phyloP scores from a whole-genome alignment of 306 rosid genomes.

The Ceratonia siliqua region DNA sequence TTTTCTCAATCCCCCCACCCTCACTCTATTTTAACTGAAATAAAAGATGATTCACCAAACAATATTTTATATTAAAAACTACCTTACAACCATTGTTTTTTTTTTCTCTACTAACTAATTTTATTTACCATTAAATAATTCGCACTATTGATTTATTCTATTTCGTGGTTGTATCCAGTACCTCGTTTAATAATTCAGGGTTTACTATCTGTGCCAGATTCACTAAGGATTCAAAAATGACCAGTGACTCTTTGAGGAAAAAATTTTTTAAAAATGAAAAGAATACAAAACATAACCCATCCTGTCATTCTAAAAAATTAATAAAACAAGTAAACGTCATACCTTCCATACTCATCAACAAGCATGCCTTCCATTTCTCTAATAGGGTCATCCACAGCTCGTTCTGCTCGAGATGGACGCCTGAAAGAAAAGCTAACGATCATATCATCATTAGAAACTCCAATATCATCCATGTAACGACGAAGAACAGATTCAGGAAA shows the following conservation, averaged over 20 bases:
- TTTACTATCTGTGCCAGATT: background rate
- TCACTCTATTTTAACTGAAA: background rate
- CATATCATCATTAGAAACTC: conserved; percentile 81
- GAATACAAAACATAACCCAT: background rate
- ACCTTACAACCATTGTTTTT: background rate
- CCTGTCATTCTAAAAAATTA: background rate
- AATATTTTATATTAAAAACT: background rate
- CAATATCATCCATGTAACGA: conserved; percentile 87
- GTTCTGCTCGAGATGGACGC: conserved; percentile 97
- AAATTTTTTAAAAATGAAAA: background rate
- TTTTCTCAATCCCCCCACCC: background rate
- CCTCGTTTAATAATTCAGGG: conserved; percentile 8
- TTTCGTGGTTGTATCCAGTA: background rate
- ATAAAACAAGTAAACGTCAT: conserved; percentile 31
- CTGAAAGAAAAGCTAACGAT: conserved; percentile 65
- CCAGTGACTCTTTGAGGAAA: background rate
- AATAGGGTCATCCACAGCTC: conserved; percentile 94
- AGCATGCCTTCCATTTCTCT: conserved; percentile 99
- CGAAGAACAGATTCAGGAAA: conserved; percentile 86
- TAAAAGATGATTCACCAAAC: background rate
- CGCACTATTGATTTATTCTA: background rate
- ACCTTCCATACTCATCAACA: conserved; percentile 99
- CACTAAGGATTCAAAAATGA: background rate
- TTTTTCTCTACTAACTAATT: too few relatives aligned
- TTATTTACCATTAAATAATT: conserved; percentile 2